Evolutionary conservation across 495 filamentous ascomycete genomes (phyloP).

Genomic region (Polyplosphaeria fusca): DNA sequence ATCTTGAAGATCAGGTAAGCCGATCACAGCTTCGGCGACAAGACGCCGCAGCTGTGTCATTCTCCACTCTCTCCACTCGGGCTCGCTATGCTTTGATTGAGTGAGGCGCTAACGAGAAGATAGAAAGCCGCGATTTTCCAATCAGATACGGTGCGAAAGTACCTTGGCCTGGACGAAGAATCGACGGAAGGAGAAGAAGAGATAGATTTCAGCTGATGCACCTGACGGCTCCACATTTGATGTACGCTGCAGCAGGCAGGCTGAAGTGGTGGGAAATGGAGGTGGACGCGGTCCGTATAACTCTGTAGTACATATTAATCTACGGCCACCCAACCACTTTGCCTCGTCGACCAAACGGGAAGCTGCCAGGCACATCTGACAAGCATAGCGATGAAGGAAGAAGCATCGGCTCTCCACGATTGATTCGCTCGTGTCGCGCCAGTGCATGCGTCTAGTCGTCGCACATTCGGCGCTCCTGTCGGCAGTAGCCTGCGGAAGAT

Average conservation of each 20-base stretch:
- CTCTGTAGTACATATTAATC: slow-evolving; percentile 12
- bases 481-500: slow-evolving; percentile 4
- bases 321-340: slow-evolving; percentile 17
- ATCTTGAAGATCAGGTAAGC: slow-evolving; percentile 62
- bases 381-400: slow-evolving; percentile 11
- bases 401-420: slow-evolving; percentile 21
- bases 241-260: neutral
- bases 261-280: slow-evolving; percentile 3
- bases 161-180: slow-evolving; percentile 20
- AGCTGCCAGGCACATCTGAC: slow-evolving; percentile 25
- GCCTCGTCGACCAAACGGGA: slow-evolving; percentile 6
- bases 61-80: no score
- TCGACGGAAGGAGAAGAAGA: slow-evolving; percentile 8
- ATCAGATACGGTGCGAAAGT: slow-evolving; percentile 12
- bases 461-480: slow-evolving; percentile 8
- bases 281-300: slow-evolving; percentile 6
- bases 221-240: slow-evolving; percentile 3
- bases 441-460: neutral
- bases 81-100: no score
- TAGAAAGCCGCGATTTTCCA: slow-evolving; percentile 22
- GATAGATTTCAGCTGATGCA: slow-evolving; percentile 23
- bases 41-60: no score
- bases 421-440: neutral
- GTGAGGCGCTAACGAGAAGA: no score
- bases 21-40: no score